These are phyloP conservation scores for Lunasporangiospora selenospora DNA, from an alignment of 192 early-diverging fungal species.

Conservation along the genomic window DNA sequence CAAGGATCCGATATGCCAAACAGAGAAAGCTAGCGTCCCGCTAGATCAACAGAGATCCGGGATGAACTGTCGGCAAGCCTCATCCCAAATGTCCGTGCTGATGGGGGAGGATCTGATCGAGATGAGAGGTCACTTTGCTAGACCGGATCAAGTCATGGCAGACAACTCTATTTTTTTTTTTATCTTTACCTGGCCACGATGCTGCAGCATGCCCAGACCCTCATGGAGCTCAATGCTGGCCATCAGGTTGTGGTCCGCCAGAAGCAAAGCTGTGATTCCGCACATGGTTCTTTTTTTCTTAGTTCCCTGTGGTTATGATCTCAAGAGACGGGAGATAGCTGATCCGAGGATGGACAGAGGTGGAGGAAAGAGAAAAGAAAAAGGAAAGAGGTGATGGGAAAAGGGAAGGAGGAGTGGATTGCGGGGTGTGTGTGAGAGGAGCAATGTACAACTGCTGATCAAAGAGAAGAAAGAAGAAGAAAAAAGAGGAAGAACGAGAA, in stretches of 20 bases:
- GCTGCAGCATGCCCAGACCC: conserved; percentile 93
- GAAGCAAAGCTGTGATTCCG: conserved; percentile 84
- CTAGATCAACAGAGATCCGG: too few relatives aligned
- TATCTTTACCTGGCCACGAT: conserved; percentile 99
- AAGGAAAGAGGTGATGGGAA: neutral
- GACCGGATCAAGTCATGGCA: too few relatives aligned
- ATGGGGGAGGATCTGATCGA: too few relatives aligned
- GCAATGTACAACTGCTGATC: neutral
- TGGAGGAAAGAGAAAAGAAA: neutral
- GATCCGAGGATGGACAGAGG: neutral
- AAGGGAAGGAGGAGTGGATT: neutral
- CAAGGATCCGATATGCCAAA: too few relatives aligned
- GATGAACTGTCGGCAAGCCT: too few relatives aligned
- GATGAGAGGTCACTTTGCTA: too few relatives aligned
- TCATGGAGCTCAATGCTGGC: conserved; percentile 93
- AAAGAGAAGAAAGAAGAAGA: neutral
- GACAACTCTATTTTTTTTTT: too few relatives aligned
- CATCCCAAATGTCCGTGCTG: too few relatives aligned
- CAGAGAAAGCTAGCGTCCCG: too few relatives aligned
- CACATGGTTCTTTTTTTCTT: conserved; percentile 69
- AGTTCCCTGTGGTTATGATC: neutral
- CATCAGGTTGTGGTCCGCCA: conserved; percentile 76
- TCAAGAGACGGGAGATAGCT: neutral
- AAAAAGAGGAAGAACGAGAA: too few relatives aligned
- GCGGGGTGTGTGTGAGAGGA: too few relatives aligned